A percentile compares a stretch with the other conserved stretches of the same genome.
These are phyloP conservation scores for Datura wrightii DNA, from an alignment of 257 asterid genomes.

Conservation along the genomic window DNA sequence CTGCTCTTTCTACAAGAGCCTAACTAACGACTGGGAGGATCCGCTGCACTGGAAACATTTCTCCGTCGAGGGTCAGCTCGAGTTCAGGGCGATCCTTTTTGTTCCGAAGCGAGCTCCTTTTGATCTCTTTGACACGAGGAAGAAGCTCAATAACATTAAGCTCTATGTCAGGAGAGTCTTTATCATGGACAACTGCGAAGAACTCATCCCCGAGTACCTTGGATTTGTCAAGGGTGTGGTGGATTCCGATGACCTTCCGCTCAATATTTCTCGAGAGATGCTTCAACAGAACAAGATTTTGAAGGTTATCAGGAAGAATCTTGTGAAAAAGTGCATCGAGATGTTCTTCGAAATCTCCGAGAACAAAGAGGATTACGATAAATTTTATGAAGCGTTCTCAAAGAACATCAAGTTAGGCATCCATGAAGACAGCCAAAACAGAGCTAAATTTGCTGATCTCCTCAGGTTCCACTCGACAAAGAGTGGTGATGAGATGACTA, in stretches of 20 bases:
- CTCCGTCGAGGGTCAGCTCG: constrained; percentile 38
- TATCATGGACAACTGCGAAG: constrained; percentile 38
- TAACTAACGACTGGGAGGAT: constrained; percentile 36
- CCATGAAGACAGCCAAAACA: constrained; percentile 38
- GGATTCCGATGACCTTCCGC: constrained; percentile 32
- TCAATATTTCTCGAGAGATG: constrained; percentile 32
- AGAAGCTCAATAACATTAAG: constrained; percentile 29
- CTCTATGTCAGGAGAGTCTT: constrained; percentile 28
- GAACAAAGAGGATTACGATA: constrained; percentile 36
- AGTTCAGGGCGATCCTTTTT: constrained; percentile 35
- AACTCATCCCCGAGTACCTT: constrained; percentile 34
- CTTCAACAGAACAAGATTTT: constrained; percentile 29
- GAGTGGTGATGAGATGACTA: constrained; percentile 39
- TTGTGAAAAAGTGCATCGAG: constrained; percentile 38
- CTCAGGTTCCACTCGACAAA: constrained; percentile 36
- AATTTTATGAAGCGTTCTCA: constrained; percentile 24
- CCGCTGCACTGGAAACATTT: constrained; percentile 34
- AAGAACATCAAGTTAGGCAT: constrained; percentile 38
- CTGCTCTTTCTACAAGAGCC: neutral
- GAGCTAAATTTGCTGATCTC: constrained; percentile 34
- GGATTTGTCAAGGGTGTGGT: constrained; percentile 34
- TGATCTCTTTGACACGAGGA: constrained; percentile 30
- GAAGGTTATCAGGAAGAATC: constrained; percentile 34
- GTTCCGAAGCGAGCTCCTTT: constrained; percentile 33
- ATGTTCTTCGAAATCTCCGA: constrained; percentile 33